Evolutionary conservation across 495 filamentous ascomycete genomes (phyloP).

Genomic region (Astrocystis sublimbata): DNA sequence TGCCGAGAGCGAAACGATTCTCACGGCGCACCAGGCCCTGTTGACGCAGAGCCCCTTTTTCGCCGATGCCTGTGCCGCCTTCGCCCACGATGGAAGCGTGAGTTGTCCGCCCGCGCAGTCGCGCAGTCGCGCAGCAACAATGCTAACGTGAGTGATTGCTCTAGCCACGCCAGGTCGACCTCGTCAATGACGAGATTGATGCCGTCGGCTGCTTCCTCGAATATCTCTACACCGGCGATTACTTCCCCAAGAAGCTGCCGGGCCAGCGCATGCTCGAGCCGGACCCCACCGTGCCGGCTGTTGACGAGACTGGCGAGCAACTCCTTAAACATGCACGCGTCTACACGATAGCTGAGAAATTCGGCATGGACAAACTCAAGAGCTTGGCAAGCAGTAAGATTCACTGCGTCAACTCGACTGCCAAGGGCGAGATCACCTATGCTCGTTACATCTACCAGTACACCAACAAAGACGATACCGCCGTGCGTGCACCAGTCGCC

Average conservation of each 20-base stretch:
- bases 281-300: conserved; percentile 56
- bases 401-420: conserved; percentile 80
- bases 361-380: conserved; percentile 70
- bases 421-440: conserved; percentile 84
- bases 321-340: conserved; percentile 83
- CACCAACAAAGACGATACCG: conserved; percentile 65
- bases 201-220: conserved; percentile 87
- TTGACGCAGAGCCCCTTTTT: conserved; percentile 75
- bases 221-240: conserved; percentile 90
- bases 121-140: neutral
- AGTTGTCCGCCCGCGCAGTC: conserved; percentile 14
- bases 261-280: conserved; percentile 56
- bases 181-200: conserved; percentile 71
- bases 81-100: conserved; percentile 54
- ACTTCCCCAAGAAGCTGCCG: conserved; percentile 70
- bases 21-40: conserved; percentile 79
- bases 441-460: conserved; percentile 86
- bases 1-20: conserved; percentile 58
- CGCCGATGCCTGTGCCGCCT: conserved; percentile 58
- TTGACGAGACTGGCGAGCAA: conserved; percentile 72
- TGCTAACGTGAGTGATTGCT: neutral
- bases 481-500: conserved; percentile 81
- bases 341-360: conserved; percentile 84
- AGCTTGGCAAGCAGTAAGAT: conserved; percentile 83
- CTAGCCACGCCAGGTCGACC: conserved; percentile 65